A percentile compares a stretch with the other conserved stretches of the same genome.
phyloP scores from a whole-genome alignment of 2,329 filamentous ascomycete genomes.

The Sclerotinia spermophila region DNA sequence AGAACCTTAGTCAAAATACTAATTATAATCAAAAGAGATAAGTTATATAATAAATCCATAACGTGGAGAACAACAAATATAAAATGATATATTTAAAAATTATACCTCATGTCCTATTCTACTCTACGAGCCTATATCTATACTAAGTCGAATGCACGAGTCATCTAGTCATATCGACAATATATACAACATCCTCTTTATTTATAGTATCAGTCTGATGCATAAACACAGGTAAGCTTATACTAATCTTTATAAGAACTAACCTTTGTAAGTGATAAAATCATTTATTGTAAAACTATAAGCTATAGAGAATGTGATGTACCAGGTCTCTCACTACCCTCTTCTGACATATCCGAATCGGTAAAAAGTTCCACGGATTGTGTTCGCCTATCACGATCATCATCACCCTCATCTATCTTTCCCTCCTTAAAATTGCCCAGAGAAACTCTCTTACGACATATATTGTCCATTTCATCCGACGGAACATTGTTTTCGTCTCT shows the following conservation, averaged over 20 bases:
- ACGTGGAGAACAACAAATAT: neutral
- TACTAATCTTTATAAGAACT: neutral
- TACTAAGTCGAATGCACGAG: neutral
- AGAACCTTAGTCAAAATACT: too few relatives aligned
- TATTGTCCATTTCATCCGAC: neutral
- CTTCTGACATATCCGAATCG: conserved; percentile 25
- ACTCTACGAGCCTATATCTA: neutral
- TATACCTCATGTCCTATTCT: neutral
- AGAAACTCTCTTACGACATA: neutral
- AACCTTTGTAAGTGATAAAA: neutral
- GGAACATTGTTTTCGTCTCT: neutral
- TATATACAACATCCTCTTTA: neutral
- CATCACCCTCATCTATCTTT: neutral
- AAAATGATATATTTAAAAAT: conserved; percentile 1
- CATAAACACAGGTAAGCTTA: neutral
- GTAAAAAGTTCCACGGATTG: conserved; percentile 15
- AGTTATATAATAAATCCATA: neutral
- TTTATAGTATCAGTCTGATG: neutral
- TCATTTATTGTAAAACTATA: neutral
- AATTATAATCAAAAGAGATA: neutral
- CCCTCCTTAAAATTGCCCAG: neutral
- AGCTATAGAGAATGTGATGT: conserved; percentile 17
- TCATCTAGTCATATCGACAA: neutral
- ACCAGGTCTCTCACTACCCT: conserved; percentile 15
- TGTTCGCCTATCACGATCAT: conserved; percentile 7